Conservation (phyloP, 495 filamentous ascomycete genomes). For the Hypoxylon lienhwacheense region DNA sequence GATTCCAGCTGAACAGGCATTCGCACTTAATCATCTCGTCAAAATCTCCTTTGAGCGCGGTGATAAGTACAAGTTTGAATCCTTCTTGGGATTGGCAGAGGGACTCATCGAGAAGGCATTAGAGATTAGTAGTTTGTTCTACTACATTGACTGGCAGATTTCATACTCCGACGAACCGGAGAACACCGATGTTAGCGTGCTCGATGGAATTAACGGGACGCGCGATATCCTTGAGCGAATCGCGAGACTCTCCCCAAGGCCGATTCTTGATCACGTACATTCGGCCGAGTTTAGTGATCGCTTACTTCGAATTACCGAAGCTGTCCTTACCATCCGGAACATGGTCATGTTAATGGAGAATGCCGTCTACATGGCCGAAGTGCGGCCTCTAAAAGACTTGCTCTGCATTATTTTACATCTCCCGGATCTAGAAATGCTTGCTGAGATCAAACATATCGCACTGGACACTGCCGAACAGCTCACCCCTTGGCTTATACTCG, state of each 20-base stretch:
- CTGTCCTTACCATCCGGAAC: conserved; percentile 84
- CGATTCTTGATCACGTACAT: conserved; percentile 71
- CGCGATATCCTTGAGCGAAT: conserved; percentile 72
- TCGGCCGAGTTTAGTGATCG: conserved; percentile 69
- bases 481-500: conserved; percentile 73
- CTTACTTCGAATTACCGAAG: conserved; percentile 78
- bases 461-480: conserved; percentile 93
- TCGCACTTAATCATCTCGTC: conserved; percentile 87
- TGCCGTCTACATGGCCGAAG: conserved; percentile 73
- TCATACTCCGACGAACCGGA: conserved; percentile 63
- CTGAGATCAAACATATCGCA: conserved; percentile 88
- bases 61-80: conserved; percentile 93
- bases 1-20: conserved; percentile 79
- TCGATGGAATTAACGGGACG: conserved; percentile 80
- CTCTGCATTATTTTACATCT: conserved; percentile 78
- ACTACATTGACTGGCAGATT: conserved; percentile 78
- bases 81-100: conserved; percentile 86
- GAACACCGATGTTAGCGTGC: conserved; percentile 52
- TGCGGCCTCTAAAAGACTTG: conserved; percentile 73
- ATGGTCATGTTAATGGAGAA: conserved; percentile 92
- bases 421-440: conserved; percentile 69
- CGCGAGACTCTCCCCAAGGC: conserved; percentile 50
- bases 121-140: conserved; percentile 72
- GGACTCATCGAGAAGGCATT: conserved; percentile 82
- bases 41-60: conserved; percentile 93